Conservation (phyloP, 768 basidiomycete genomes). For the Russula sp. region DNA sequence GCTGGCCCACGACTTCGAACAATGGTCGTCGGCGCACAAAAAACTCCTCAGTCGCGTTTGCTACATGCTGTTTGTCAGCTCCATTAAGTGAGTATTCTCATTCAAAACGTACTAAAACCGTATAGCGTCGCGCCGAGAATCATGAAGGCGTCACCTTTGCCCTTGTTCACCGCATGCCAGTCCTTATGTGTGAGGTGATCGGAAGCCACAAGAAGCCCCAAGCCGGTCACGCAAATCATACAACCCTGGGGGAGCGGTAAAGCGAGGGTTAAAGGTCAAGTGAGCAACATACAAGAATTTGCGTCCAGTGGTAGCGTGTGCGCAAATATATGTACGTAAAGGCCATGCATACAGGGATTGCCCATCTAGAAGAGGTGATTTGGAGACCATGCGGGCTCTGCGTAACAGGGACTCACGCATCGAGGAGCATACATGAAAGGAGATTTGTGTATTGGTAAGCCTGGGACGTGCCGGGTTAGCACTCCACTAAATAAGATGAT, state of each 20-base stretch:
- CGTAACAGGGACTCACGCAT: conserved; percentile 48
- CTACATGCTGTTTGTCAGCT: conserved; percentile 33
- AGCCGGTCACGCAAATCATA: conserved; percentile 63
- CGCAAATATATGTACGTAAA: conserved; percentile 83
- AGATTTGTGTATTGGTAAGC: conserved; percentile 85
- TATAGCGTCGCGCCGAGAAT: conserved; percentile 80
- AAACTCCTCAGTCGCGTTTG: conserved; percentile 86
- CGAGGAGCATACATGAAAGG: conserved; percentile 87
- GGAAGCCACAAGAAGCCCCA: conserved; percentile 74
- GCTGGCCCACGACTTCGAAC: conserved; percentile 83
- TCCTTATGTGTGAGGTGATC: conserved; percentile 76
- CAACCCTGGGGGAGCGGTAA: conserved; percentile 46
- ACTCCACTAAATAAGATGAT: neutral
- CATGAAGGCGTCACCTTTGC: conserved; percentile 84
- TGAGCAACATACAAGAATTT: conserved; percentile 51
- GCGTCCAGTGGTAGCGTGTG: conserved; percentile 76
- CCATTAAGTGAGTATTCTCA: neutral
- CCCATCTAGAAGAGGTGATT: conserved; percentile 50
- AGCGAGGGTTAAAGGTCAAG: neutral
- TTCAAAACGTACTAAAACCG: conserved; percentile 62
- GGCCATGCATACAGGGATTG: conserved; percentile 80
- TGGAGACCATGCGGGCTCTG: neutral
- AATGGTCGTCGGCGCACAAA: conserved; percentile 74
- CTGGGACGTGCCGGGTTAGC: conserved; percentile 29
- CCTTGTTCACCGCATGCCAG: conserved; percentile 56